Base-by-base conservation (phyloP, 495 filamentous ascomycete species). In the Aspergillus hancockii region DNA sequence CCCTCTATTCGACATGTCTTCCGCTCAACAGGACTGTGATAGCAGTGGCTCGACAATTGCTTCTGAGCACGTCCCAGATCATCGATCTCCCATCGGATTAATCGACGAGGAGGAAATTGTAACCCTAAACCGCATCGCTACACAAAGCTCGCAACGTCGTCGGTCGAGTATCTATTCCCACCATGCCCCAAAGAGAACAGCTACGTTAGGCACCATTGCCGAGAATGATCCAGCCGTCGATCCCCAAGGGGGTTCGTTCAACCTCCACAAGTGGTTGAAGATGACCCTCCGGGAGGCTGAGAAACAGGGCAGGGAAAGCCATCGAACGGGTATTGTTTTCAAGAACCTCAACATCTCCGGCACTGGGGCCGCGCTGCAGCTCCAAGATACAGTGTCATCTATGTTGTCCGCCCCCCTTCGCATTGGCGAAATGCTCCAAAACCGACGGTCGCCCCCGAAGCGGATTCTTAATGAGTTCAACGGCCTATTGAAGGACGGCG, bases 311-410 rank as follows among this genome's bases (percentile, higher is more conserved):
- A 45, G 45, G 0, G 32, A 46, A 18, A 63, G 57, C 5, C 56
- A 62, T 19, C 55, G 41, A 47, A 59, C 76, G 2, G 76, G 81
- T 16, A 67, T 83, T 25, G 61, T 72, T 5, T 82, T 84, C 66
- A 75, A 72, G 40, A 65, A 83, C 30, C 66, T 86, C 9, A 74
- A 71, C 50, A 75, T 86, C 4, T 79, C 72, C 21, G 83, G 82
- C 10, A 76, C 78, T 7, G 82, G 82, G 0, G 68, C 76, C 13
- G 80, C 80, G 0, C 59, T 83, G 22, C 77, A 83, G 40, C 68
- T 82, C 0, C 83, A 86, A 52, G 66, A 79, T 12, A 82, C 76
- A 1, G 78, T 85, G 13, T 67, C 66, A 23, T 74, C 74, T 9
- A 60, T 77, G 7, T 45, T 84, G n/a, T 68, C 71, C 13, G 64